Percentiles rank a stretch among this genome's conserved stretches.
Evolutionary conservation across 805 yeast genomes (phyloP).

Genomic region (Candida hungchunana): DNA sequence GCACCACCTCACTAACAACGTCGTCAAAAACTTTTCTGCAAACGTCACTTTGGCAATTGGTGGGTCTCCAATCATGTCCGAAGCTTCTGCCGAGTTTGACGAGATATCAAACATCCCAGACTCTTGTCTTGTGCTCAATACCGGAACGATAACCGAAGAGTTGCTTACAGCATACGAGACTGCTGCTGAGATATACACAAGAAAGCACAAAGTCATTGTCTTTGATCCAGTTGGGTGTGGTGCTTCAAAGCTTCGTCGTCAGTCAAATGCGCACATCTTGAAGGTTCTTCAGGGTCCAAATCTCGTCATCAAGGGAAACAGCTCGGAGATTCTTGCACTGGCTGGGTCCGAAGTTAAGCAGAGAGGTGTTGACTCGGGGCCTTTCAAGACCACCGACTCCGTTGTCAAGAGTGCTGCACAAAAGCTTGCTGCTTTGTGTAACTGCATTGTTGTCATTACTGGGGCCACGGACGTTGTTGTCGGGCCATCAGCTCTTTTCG

Average conservation of each 20-base stretch:
- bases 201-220: conserved; percentile 54
- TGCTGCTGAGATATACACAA: conserved; percentile 60
- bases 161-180: conserved; percentile 32
- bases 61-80: conserved; percentile 88
- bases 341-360: conserved; percentile 48
- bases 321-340: conserved; percentile 66
- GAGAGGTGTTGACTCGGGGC: conserved; percentile 68
- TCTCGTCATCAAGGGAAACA: conserved; percentile 76
- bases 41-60: conserved; percentile 81
- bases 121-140: conserved; percentile 59
- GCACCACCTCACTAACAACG: conserved; percentile 85
- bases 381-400: conserved; percentile 17
- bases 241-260: conserved; percentile 58
- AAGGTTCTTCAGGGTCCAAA: conserved; percentile 48
- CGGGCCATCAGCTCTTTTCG: conserved; percentile 27
- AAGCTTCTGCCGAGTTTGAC: conserved; percentile 57
- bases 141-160: conserved; percentile 60
- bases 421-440: conserved; percentile 45
- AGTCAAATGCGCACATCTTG: conserved; percentile 45
- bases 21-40: conserved; percentile 86
- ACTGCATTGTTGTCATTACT: conserved; percentile 65
- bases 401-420: conserved; percentile 38
- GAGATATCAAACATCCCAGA: conserved; percentile 58
- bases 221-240: conserved; percentile 95
- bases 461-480: conserved; percentile 54